phyloP scores from a whole-genome alignment of 2,329 filamentous ascomycete genomes.

The Plenodomus tracheiphilus region DNA sequence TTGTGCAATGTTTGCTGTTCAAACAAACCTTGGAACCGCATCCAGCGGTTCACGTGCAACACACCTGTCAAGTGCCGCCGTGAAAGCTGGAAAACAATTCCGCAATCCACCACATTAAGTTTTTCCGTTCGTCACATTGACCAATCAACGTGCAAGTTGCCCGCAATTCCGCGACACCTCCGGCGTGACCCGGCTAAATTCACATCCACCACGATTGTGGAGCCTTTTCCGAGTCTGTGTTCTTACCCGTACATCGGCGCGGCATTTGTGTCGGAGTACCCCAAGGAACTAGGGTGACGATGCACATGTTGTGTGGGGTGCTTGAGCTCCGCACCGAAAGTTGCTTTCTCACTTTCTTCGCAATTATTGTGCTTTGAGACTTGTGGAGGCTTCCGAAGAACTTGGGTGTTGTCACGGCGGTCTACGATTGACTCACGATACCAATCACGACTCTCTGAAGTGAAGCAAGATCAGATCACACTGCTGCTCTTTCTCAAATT shows the following conservation, averaged over 20 bases:
- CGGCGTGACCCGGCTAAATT: conserved; percentile 23
- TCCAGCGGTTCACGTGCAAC: too few relatives aligned
- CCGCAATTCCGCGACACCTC: conserved; percentile 16
- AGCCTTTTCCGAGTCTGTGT: conserved; percentile 18
- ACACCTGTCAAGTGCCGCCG: too few relatives aligned
- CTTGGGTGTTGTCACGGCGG: not conserved
- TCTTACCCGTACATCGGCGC: conserved; percentile 34
- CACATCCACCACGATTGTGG: conserved; percentile 29
- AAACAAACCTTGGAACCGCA: too few relatives aligned
- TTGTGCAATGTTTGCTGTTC: too few relatives aligned
- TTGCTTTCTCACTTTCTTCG: conserved; percentile 8
- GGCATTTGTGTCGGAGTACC: conserved; percentile 38
- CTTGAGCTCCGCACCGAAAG: conserved; percentile 29
- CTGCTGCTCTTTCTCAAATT: not conserved
- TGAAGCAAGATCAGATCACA: not conserved
- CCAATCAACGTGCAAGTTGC: conserved; percentile 17
- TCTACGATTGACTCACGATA: not conserved
- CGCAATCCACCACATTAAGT: conserved; percentile 9
- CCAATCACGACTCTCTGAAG: not conserved
- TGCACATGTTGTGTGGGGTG: conserved; percentile 36
- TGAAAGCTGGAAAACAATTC: conserved; percentile 23
- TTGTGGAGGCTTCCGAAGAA: conserved; percentile 8
- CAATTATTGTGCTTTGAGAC: conserved; percentile 11
- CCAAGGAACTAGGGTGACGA: conserved; percentile 25
- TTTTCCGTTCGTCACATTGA: conserved; percentile 8